Conservation (phyloP, 257 asterid species). For the Fraxinus americana region DNA sequence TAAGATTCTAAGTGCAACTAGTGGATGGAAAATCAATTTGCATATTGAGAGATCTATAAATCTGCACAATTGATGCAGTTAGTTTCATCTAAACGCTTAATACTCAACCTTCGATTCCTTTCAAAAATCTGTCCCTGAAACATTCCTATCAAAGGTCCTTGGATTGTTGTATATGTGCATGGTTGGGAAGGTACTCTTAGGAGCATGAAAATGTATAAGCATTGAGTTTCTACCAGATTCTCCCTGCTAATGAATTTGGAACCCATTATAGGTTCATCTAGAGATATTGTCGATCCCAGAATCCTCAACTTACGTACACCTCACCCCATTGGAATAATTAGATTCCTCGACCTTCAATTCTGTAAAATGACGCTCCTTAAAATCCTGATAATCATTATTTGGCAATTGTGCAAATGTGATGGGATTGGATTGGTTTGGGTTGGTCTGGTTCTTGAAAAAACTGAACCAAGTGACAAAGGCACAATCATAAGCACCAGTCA, state of each 20-base stretch:
- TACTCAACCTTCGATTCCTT: background rate
- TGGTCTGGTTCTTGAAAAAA: background rate
- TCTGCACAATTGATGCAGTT: background rate
- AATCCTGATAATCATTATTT: background rate
- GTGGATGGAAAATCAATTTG: background rate
- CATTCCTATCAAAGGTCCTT: background rate
- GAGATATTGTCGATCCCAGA: background rate
- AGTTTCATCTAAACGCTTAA: background rate
- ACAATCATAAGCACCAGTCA: background rate
- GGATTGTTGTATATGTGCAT: background rate
- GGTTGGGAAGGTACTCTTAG: too few species aligned
- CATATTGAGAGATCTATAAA: background rate
- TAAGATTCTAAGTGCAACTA: background rate
- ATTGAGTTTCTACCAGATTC: background rate
- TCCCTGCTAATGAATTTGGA: background rate
- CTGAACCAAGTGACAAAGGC: background rate
- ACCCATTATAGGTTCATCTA: background rate
- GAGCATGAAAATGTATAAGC: too few species aligned
- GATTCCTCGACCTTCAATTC: background rate
- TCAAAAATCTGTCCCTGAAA: background rate
- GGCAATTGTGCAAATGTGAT: background rate
- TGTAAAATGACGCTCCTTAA: background rate
- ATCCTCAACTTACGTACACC: too few species aligned
- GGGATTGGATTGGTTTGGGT: background rate
- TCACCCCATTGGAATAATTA: background rate